These are phyloP conservation scores for Pyronema domesticum DNA, from an alignment of 495 filamentous ascomycete species.

Conservation along the genomic window DNA sequence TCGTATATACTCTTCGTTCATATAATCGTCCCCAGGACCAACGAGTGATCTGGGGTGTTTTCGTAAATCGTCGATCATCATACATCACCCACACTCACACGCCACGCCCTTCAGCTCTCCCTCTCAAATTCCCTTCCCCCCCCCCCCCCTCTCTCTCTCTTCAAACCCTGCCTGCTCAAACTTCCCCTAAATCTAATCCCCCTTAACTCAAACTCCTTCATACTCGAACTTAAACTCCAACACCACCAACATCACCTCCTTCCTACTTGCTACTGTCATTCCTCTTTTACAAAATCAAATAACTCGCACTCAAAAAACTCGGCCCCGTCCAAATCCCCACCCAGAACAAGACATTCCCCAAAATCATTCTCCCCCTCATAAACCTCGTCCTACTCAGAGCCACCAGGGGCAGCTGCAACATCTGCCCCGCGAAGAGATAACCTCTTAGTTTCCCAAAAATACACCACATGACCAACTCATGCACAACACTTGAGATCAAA, in stretches of 20 bases:
- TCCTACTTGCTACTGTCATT: not conserved
- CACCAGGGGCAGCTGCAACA: constrained; percentile 52
- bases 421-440: constrained; percentile 50
- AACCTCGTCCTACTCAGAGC: constrained; percentile 42
- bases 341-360: constrained; percentile 64
- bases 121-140: too few species aligned
- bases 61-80: too few species aligned
- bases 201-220: not conserved
- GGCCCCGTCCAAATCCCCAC: constrained; percentile 30
- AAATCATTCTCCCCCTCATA: constrained; percentile 37
- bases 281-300: constrained; percentile 3
- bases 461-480: constrained; percentile 61
- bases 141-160: too few species aligned
- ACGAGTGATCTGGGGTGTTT: too few species aligned
- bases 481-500: constrained; percentile 47
- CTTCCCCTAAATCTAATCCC: too few species aligned
- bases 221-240: not conserved
- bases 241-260: not conserved
- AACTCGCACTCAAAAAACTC: constrained; percentile 7
- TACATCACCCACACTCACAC: too few species aligned
- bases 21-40: too few species aligned
- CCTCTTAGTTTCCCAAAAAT: constrained; percentile 61
- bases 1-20: too few species aligned
- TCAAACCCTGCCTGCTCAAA: too few species aligned
- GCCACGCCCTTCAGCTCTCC: too few species aligned